phyloP scores from a whole-genome alignment of 1,284 basidiomycete genomes.

The Ceratobasidium sp. region DNA sequence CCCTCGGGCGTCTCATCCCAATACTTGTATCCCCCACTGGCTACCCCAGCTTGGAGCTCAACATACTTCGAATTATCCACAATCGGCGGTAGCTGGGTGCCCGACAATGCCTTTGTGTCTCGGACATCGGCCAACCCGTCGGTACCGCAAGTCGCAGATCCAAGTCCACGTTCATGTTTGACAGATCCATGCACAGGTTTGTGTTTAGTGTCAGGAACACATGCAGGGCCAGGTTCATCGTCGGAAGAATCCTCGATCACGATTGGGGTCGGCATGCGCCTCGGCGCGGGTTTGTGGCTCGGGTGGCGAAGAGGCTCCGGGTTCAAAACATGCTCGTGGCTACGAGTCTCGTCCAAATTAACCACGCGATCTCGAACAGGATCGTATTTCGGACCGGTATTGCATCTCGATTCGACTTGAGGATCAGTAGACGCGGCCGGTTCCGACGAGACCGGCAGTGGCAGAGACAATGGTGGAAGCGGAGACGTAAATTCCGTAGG shows the following conservation, averaged over 20 bases:
- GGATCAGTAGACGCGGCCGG: too few species aligned
- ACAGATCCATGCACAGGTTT: not conserved
- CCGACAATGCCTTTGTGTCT: not conserved
- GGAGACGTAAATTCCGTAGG: not conserved
- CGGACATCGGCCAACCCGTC: not conserved
- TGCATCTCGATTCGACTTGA: too few species aligned
- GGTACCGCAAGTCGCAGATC: not conserved
- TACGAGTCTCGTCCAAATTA: too few species aligned
- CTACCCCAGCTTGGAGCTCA: not conserved
- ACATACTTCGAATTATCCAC: not conserved
- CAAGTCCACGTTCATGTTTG: not conserved
- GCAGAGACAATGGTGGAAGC: not conserved
- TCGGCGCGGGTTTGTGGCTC: not conserved
- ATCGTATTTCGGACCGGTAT: too few species aligned
- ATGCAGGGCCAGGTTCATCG: not conserved
- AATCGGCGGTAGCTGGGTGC: not conserved
- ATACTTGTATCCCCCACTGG: not conserved
- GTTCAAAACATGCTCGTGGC: not conserved
- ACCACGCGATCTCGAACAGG: too few species aligned
- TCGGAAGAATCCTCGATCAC: not conserved
- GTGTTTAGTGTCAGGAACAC: not conserved
- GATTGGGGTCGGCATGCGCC: not conserved
- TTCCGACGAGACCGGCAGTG: too few species aligned
- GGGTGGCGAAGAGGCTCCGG: not conserved
- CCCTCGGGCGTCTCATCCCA: not conserved